Evolutionary conservation across 495 filamentous ascomycete species (phyloP).

Genomic region (Penicillium cinerascens): DNA sequence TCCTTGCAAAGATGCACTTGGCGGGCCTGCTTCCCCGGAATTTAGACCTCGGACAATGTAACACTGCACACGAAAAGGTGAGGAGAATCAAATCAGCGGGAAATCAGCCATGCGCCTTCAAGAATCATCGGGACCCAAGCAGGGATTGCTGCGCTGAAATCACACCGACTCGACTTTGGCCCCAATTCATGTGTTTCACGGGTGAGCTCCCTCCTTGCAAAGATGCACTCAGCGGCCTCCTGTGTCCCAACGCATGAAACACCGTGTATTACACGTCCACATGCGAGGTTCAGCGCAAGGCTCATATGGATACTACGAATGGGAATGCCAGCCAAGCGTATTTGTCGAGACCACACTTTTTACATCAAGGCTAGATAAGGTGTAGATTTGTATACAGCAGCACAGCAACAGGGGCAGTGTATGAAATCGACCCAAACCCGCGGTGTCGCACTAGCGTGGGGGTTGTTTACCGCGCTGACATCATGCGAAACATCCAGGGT

Average conservation of each 20-base stretch:
- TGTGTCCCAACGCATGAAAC: not conserved
- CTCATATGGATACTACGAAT: not conserved
- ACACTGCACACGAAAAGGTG: not conserved
- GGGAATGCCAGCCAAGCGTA: not conserved
- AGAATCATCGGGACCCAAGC: not conserved
- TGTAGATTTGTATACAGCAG: not conserved
- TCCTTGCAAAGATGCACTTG: not conserved
- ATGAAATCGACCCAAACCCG: not conserved
- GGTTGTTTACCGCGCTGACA: slow-evolving; percentile 22
- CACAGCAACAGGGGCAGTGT: not conserved
- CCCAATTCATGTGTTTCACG: not conserved
- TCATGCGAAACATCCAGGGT: slow-evolving; percentile 8
- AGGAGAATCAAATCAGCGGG: not conserved
- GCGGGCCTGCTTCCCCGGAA: slow-evolving; percentile 3
- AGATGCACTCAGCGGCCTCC: no score
- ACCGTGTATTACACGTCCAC: not conserved
- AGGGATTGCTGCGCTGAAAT: slow-evolving; percentile 1
- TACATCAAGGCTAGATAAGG: not conserved
- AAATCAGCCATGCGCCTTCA: not conserved
- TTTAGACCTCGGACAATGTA: not conserved
- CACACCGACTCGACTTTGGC: not conserved
- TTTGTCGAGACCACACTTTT: not conserved
- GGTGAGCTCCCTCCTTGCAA: no score
- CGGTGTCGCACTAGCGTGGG: slow-evolving; percentile 20
- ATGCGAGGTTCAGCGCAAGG: not conserved